Conservation (phyloP, 1,139 yeast species). For the Hemisphaericaspora subhashii region DNA sequence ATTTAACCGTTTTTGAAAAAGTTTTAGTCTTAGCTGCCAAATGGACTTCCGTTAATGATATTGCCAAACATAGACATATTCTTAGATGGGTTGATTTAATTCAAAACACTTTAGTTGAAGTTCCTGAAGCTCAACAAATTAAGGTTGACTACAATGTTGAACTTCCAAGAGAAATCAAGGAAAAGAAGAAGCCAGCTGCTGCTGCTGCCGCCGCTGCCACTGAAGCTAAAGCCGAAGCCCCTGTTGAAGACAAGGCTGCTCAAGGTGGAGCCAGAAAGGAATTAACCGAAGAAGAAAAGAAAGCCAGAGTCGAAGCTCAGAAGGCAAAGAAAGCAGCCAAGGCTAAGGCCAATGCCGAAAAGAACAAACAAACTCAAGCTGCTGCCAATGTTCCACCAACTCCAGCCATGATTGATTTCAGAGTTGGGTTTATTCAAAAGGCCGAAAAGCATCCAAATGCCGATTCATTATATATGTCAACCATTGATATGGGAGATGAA, state of each 20-base stretch:
- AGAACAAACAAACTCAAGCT: slow-evolving; percentile 55
- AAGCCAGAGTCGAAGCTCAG: slow-evolving; percentile 54
- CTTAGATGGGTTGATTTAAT: slow-evolving; percentile 89
- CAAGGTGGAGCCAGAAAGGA: slow-evolving; percentile 17
- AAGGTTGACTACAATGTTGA: slow-evolving; percentile 57
- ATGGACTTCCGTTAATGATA: slow-evolving; percentile 56
- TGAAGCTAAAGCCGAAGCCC: slow-evolving; percentile 27
- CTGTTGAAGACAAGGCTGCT: slow-evolving; percentile 20
- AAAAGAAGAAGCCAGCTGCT: slow-evolving; percentile 46
- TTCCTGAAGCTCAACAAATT: slow-evolving; percentile 56
- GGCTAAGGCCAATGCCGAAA: slow-evolving; percentile 68
- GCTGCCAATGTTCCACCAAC: slow-evolving; percentile 62
- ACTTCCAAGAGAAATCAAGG: slow-evolving; percentile 58
- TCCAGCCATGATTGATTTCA: slow-evolving; percentile 85
- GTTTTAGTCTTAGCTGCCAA: slow-evolving; percentile 59
- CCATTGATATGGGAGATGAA: slow-evolving; percentile 94
- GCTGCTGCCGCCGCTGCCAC: slow-evolving; percentile 10
- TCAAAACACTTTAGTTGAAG: slow-evolving; percentile 62
- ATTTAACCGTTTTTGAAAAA: slow-evolving; percentile 65
- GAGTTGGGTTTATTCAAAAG: slow-evolving; percentile 96
- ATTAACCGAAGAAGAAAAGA: slow-evolving; percentile 59
- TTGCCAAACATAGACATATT: slow-evolving; percentile 69
- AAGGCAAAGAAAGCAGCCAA: slow-evolving; percentile 75
- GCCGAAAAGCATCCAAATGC: slow-evolving; percentile 98
- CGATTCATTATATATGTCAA: slow-evolving; percentile 91